phyloP scores from a whole-genome alignment of 768 basidiomycete genomes.

The Tulasnella sp. region DNA sequence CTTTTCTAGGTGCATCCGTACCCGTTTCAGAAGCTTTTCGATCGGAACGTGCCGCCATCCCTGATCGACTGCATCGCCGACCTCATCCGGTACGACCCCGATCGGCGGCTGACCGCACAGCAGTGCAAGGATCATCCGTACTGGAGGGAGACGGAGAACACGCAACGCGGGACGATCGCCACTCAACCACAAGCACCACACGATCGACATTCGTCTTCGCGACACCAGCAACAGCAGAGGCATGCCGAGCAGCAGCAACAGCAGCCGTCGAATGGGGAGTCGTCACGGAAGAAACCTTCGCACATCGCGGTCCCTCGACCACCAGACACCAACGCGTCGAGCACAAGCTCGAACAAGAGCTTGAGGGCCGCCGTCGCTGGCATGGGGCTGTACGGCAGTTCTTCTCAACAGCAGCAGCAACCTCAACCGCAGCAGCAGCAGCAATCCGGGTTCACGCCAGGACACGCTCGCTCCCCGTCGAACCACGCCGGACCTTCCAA shows the following conservation, averaged over 20 bases:
- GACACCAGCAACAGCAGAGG: background rate
- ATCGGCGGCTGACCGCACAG: constrained; percentile 68
- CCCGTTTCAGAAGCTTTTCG: constrained; percentile 53
- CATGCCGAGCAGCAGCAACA: background rate
- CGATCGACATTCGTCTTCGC: background rate
- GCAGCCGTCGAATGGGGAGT: background rate
- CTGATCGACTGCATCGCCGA: constrained; percentile 88
- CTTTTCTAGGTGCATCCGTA: constrained; percentile 26
- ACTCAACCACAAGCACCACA: constrained; percentile 1
- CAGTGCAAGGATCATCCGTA: constrained; percentile 86
- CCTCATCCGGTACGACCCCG: constrained; percentile 86
- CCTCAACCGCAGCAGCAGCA: background rate
- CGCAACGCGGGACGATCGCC: constrained; percentile 3
- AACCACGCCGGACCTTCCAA: background rate
- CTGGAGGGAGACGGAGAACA: constrained; percentile 53
- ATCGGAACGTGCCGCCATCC: constrained; percentile 60
- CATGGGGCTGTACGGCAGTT: background rate
- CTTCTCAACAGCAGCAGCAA: background rate
- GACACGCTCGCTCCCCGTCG: background rate
- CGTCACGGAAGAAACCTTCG: background rate
- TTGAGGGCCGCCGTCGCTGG: constrained; percentile 1
- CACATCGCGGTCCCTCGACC: background rate
- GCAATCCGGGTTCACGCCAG: background rate
- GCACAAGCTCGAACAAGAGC: constrained; percentile 9
- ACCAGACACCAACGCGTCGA: constrained; percentile 5